These are phyloP conservation scores for Lepiota venenata DNA, from an alignment of 768 basidiomycete species.

Conservation along the genomic window DNA sequence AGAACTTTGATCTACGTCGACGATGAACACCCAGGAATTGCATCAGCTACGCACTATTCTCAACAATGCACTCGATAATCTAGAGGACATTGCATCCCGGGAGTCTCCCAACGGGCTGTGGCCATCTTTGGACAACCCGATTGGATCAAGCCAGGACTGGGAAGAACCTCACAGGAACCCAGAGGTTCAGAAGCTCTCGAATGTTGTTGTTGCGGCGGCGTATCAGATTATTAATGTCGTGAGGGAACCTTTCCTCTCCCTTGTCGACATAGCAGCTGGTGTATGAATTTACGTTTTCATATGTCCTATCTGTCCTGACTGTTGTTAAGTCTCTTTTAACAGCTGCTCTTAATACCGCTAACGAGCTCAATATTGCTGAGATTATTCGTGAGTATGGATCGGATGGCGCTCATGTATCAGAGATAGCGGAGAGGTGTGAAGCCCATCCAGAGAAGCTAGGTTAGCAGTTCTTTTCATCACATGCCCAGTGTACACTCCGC, in stretches of 20 bases:
- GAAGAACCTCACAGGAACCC: neutral
- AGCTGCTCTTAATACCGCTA: constrained; percentile 7
- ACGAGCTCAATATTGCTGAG: constrained; percentile 10
- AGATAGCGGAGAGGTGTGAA: neutral
- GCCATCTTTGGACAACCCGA: constrained; percentile 3
- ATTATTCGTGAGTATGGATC: neutral
- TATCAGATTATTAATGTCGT: constrained; percentile 8
- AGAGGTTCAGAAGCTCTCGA: constrained; percentile 4
- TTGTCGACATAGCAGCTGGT: constrained; percentile 3
- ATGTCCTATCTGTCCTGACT: neutral
- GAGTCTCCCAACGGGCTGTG: constrained; percentile 2
- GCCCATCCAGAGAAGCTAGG: constrained; percentile 8
- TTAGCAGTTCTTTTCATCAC: neutral
- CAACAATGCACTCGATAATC: neutral
- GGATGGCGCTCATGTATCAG: neutral
- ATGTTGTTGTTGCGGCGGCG: constrained; percentile 6
- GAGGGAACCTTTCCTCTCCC: constrained; percentile 3
- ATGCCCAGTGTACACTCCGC: neutral
- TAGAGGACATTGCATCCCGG: neutral
- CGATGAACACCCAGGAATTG: neutral
- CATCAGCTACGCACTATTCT: constrained; percentile 2
- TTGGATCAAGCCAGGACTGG: neutral
- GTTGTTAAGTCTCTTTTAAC: constrained; percentile 1
- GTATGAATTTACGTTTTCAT: neutral
- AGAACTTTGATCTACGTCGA: neutral